Evolutionary conservation across 805 yeast genomes (phyloP), one percentile per base, ranked within the genome.

Genomic region (Myxozyma sirexii): DNA sequence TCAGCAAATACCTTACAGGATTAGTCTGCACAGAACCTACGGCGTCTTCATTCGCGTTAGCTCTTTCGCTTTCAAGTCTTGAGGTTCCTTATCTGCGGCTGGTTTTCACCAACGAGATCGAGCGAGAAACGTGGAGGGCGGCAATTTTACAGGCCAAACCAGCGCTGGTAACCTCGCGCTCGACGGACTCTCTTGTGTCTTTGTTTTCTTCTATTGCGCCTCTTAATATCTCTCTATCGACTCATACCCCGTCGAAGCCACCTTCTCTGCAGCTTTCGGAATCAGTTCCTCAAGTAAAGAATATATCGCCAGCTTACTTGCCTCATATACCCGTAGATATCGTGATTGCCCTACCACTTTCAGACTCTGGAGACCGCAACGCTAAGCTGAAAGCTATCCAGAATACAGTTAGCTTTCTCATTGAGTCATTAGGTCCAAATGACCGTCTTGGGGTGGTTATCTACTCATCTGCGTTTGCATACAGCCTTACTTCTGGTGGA

Each of bases 251-350:
- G 48, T 12, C 48, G 15, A 27, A 27, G n/a, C n/a, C 31, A 23
- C 35, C 33, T 27, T 17, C 39, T 6, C 17, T 17, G 31, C 2
- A 24, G 35, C 41, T 4, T 17, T 2, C 19, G n/a, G 19, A 38
- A 17, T 2, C 21, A 38, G 10, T n/a, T 6, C 21, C 42, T 29
- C 10, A 7, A 10, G 33, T 7, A 10, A 29, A 29, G 10, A 29
- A 29, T 29, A 29, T 29, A n/a, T 38, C 42, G 21, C 42, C 19
- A 38, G n/a, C 42, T 15, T 23, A n/a, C 4, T 29, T 46, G 2
- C 49, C 38, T 8, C 63, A 59, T 45, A 59, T 54, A 13, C 56
- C 63, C 4, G 45, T 58, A 23, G 58, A 51, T 52, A 4, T 58
- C 13, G 58, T 60, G 23, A 35, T 60, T 12, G 58, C 55, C 15